Evolutionary conservation across 75 land plant genomes (phyloP), one percentile per base, ranked within the genome.

Genomic region (Pinus tabuliformis): DNA sequence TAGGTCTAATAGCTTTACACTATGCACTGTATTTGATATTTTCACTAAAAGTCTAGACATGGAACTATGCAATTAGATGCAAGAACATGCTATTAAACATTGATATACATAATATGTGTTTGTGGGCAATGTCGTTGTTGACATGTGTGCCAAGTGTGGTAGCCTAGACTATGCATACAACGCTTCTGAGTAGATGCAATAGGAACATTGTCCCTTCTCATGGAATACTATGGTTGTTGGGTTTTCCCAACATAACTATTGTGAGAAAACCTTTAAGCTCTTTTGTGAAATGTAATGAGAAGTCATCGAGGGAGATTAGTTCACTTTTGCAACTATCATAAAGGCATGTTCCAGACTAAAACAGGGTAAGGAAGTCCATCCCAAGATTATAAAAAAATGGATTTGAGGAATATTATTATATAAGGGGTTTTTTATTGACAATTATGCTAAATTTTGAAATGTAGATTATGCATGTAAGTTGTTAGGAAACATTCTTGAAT

Each of bases 1-100:
- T 1, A 73, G 22, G 62, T 83, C 81, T 5, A 86, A 90, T 39
- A 72, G 64, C 18, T 85, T 76, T 81, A 39, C 90, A 3, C 78
- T 81, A 26, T 82, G 86, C 20, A 74, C 84, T 63, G 49, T 77
- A 21, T 20, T 58, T 58, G 17, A 58, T 18, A 20, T 58, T 3
- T 58, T 1, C 20, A 20, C 20, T 16, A 1, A 16, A 0, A 58
- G 59, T 5, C 59, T 20, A 11, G 20, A 63, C 45, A 21, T 56
- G 78, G 66, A 36, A 36, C 37, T 36, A 36, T 2, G 62, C 37
- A 49, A 65, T 65, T 21, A 65, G 54, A 56, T 77, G 3, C 57
- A 77, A 56, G 64, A 28, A 9, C 54, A 65, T 70, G 57, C 70
- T 52, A 49, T 52, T 20, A 66, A 66, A 54, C 33, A 26, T 21